A percentile compares a stretch with the other conserved stretches of the same genome.
Conservation (phyloP, 169 alveolate genomes). For the Amoebophrya sp. region DNA sequence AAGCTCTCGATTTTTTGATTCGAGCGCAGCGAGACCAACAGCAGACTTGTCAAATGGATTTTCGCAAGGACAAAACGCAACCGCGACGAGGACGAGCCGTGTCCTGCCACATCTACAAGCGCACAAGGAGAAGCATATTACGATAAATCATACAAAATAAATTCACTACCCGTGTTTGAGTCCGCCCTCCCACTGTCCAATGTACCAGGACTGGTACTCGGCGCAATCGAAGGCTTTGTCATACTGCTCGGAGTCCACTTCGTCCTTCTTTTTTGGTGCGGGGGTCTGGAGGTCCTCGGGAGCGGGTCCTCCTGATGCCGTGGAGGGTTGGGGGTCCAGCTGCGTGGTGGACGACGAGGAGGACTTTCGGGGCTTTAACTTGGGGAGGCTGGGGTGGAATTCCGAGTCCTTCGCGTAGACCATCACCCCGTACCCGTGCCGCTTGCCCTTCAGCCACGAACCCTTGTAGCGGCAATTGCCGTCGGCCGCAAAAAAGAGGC, state of each 20-base stretch:
- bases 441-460: not conserved
- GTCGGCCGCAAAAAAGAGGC: not conserved
- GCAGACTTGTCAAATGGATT: too few species aligned
- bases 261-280: not conserved
- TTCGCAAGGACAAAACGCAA: too few species aligned
- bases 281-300: not conserved
- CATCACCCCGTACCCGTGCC: constrained; percentile 13
- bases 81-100: too few species aligned
- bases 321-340: too few species aligned
- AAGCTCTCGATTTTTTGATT: too few species aligned
- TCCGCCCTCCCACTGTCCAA: not conserved
- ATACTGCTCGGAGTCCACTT: not conserved
- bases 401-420: not conserved
- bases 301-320: too few species aligned
- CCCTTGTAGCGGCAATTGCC: not conserved
- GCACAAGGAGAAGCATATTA: too few species aligned
- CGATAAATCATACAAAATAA: too few species aligned
- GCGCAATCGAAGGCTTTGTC: not conserved
- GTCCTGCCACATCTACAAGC: too few species aligned
- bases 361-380: too few species aligned
- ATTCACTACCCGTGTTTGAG: not conserved
- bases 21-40: too few species aligned
- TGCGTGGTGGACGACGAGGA: too few species aligned
- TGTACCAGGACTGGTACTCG: not conserved
- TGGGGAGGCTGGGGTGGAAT: not conserved